Evolutionary conservation across 2,329 filamentous ascomycete genomes (phyloP), one percentile per base, ranked within the genome.

Genomic region (Rutstroemia sp.): DNA sequence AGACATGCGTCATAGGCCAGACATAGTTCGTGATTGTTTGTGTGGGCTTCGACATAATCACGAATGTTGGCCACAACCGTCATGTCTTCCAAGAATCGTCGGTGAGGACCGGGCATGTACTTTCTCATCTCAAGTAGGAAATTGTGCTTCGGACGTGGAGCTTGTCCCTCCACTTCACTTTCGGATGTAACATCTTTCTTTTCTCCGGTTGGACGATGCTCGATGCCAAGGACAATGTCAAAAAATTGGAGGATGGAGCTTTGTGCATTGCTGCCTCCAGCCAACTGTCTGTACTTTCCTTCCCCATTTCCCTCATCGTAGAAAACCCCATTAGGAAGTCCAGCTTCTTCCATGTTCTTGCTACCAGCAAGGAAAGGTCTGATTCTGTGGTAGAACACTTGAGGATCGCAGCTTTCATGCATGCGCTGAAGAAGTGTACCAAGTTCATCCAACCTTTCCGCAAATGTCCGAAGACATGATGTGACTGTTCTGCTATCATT

Each of bases 211-310:
- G 92, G 91, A 8, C 88, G 84, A 71, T 99, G 94, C 68, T 94
- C 86, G 52, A 99, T 82, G 45, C 91, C 91, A 2, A 99, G 82
- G 1, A 89, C 84, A 50, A 97, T 84, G 70, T 99, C 94, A 68
- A 97, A 97, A 76, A 97, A 96, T 66, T 99, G 94, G 60, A 99
- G 94, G 58, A 97, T 76, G 57, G 92, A 96, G 76, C 90, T 95
- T 73, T 99, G 94, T 0, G 94, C 94, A 67, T 99, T 97, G 73
- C 91, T 96, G 30, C 94, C 94, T 42, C 94, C 94, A 60, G 88
- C 88, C 70, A 91, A 96, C 68, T 96, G 89, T 27, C 87, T 84
- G 69, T 90, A 95, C 4, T 79, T 75, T 59, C 76, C 73, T 12
- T 75, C 77, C 25, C 84, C 86, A 10, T 81, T 82, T 19, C 87